Percentiles rank a stretch among this genome's conserved stretches.
These are phyloP conservation scores for Echinosophora koreensis DNA, from an alignment of 306 rosid species.

Conservation along the genomic window DNA sequence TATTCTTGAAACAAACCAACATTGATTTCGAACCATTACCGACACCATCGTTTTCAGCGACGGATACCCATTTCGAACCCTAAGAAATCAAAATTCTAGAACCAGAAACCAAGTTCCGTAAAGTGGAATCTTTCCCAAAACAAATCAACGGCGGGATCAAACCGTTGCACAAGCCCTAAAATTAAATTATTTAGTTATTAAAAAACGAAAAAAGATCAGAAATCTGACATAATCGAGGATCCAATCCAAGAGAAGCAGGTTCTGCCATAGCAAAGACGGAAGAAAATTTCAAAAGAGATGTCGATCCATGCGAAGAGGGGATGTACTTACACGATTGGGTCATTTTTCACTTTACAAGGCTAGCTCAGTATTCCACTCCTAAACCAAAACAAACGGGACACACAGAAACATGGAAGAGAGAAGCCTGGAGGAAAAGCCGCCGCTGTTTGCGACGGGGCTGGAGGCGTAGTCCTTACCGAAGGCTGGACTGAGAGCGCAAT, in stretches of 20 bases:
- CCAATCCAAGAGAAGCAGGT: constrained; percentile 59
- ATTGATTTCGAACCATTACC: too few relatives aligned
- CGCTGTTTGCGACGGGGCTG: too few relatives aligned
- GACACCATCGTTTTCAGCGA: too few relatives aligned
- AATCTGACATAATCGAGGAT: constrained; percentile 78
- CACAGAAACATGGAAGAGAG: too few relatives aligned
- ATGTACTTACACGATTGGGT: too few relatives aligned
- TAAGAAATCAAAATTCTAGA: not conserved
- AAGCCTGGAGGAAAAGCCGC: too few relatives aligned
- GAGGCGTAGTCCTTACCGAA: too few relatives aligned
- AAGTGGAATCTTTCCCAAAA: not conserved
- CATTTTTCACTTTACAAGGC: too few relatives aligned
- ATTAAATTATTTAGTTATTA: not conserved
- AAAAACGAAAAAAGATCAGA: too few relatives aligned
- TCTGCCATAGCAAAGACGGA: constrained; percentile 67
- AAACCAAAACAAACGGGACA: too few relatives aligned
- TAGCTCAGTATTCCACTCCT: too few relatives aligned
- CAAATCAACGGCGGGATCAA: constrained; percentile 22
- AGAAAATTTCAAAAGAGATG: not conserved
- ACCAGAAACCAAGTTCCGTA: not conserved
- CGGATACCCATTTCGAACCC: not conserved
- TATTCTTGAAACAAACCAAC: constrained; percentile 17
- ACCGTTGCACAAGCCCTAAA: not conserved
- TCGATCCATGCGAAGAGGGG: constrained; percentile 45
- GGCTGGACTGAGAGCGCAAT: too few relatives aligned